A percentile compares a stretch with the other conserved stretches of the same genome.
Evolutionary conservation across 495 filamentous ascomycete species (phyloP).

Genomic region (Penicillium macrosclerotiorum): DNA sequence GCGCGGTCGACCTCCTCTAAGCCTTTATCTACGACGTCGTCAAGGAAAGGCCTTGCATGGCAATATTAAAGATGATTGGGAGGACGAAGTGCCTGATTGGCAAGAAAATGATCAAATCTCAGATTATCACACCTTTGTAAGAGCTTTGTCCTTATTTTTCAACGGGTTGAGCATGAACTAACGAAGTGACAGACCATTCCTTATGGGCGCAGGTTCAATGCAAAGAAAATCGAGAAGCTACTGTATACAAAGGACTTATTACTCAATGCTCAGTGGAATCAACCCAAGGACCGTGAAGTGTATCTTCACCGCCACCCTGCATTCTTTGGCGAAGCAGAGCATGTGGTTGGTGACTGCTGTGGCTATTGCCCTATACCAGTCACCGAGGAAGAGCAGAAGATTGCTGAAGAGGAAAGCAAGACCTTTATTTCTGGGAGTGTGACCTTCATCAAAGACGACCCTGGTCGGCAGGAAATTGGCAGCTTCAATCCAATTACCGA

Average conservation of each 20-base stretch:
- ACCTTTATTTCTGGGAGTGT: slow-evolving; percentile 69
- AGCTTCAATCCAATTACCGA: slow-evolving; percentile 78
- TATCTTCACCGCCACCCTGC: slow-evolving; percentile 78
- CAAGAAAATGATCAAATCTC: slow-evolving; percentile 68
- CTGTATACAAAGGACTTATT: slow-evolving; percentile 76
- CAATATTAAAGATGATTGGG: slow-evolving; percentile 68
- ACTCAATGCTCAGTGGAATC: slow-evolving; percentile 87
- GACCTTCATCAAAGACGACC: slow-evolving; percentile 72
- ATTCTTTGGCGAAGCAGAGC: slow-evolving; percentile 62
- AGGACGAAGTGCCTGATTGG: slow-evolving; percentile 82
- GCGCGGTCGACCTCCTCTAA: slow-evolving; percentile 57
- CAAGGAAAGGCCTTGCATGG: slow-evolving; percentile 32
- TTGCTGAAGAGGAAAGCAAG: slow-evolving; percentile 67
- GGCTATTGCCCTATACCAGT: slow-evolving; percentile 67
- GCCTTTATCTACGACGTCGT: slow-evolving; percentile 13
- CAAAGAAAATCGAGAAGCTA: slow-evolving; percentile 72
- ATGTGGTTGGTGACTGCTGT: slow-evolving; percentile 77
- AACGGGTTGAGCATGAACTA: background rate
- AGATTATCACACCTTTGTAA: slow-evolving; percentile 69
- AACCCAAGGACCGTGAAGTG: slow-evolving; percentile 63
- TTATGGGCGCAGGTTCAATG: slow-evolving; percentile 67
- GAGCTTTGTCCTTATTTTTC: background rate
- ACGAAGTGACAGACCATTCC: slow-evolving; percentile 54
- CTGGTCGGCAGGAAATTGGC: slow-evolving; percentile 69
- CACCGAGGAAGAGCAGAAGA: slow-evolving; percentile 65